Percentiles rank a stretch among this genome's conserved stretches.
Evolutionary conservation across 768 basidiomycete genomes (phyloP).

Genomic region (Crucibulum laeve): DNA sequence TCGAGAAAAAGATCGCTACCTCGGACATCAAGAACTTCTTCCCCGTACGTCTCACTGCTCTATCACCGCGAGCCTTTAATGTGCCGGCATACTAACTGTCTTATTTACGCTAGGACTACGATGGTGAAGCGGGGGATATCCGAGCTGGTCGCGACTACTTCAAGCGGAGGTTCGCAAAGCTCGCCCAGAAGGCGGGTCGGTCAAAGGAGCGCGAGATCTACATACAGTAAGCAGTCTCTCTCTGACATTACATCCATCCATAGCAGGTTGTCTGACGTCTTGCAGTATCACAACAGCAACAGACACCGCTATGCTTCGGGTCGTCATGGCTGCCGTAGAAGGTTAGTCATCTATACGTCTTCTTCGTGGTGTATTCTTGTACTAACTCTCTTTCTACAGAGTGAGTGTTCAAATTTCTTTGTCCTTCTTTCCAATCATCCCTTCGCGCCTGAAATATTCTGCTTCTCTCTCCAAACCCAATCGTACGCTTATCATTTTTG

Average conservation of each 20-base stretch:
- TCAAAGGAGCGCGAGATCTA: constrained; percentile 89
- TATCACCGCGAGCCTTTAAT: neutral
- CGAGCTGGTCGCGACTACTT: constrained; percentile 86
- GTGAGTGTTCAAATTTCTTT: constrained; percentile 47
- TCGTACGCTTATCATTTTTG: constrained; percentile 27
- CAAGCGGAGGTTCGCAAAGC: constrained; percentile 74
- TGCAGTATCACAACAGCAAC: constrained; percentile 83
- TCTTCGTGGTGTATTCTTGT: constrained; percentile 10
- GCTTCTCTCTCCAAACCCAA: constrained; percentile 13
- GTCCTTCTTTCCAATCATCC: constrained; percentile 19
- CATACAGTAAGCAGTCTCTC: constrained; percentile 68
- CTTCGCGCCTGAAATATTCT: constrained; percentile 12
- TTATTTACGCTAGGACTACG: constrained; percentile 58
- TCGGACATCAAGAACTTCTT: constrained; percentile 90
- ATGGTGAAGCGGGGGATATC: constrained; percentile 70
- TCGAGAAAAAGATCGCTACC: constrained; percentile 72
- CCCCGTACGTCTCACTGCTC: constrained; percentile 45
- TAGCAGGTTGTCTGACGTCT: constrained; percentile 3
- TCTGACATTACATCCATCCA: neutral
- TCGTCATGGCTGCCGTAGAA: constrained; percentile 96
- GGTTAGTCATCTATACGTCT: constrained; percentile 41
- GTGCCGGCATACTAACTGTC: neutral
- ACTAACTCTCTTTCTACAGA: constrained; percentile 37
- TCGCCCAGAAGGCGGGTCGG: constrained; percentile 83
- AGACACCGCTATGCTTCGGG: constrained; percentile 81